A percentile compares a stretch with the other conserved stretches of the same genome.
These are phyloP conservation scores for Pythium aphanidermatum DNA, from an alignment of 352 stramenopile species.

Conservation along the genomic window DNA sequence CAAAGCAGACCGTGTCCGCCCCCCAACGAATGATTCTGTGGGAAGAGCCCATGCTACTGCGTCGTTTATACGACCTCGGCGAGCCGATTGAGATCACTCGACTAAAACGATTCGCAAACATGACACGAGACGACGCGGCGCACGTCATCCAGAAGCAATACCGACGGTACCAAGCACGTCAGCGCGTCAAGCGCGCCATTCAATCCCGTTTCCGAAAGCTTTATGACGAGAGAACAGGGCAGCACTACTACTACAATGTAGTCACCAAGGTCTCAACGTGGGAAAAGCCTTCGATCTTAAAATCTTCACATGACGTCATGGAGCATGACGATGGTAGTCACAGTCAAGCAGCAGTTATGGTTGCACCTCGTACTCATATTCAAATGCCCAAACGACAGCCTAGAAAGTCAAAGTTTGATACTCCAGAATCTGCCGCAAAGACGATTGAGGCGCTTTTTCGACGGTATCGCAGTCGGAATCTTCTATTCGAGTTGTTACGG, in stretches of 20 bases:
- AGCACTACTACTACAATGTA: slow-evolving; percentile 71
- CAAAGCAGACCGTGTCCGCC: not conserved
- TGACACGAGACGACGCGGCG: slow-evolving; percentile 48
- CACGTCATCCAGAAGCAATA: slow-evolving; percentile 48
- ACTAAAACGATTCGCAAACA: slow-evolving; percentile 34
- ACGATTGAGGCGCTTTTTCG: slow-evolving; percentile 62
- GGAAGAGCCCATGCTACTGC: slow-evolving; percentile 29
- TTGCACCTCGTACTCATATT: too few relatives aligned
- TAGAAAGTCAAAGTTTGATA: slow-evolving; percentile 11
- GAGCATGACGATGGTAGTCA: not conserved
- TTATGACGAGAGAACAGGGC: slow-evolving; percentile 36
- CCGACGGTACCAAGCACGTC: slow-evolving; percentile 29
- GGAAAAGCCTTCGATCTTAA: slow-evolving; percentile 50
- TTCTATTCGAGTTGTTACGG: slow-evolving; percentile 31
- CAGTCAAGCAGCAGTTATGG: not conserved
- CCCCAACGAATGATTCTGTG: slow-evolving; percentile 13
- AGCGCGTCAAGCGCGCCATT: slow-evolving; percentile 34
- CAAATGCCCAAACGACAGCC: too few relatives aligned
- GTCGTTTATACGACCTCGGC: slow-evolving; percentile 50
- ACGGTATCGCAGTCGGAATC: slow-evolving; percentile 37
- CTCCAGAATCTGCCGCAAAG: slow-evolving; percentile 30
- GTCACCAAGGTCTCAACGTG: slow-evolving; percentile 63
- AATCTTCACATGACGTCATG: slow-evolving; percentile 8
- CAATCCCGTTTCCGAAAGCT: slow-evolving; percentile 52
- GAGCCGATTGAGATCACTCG: slow-evolving; percentile 61